These are phyloP conservation scores for Calendula officinalis DNA, from an alignment of 129 eudicot genomes.

Conservation along the genomic window DNA sequence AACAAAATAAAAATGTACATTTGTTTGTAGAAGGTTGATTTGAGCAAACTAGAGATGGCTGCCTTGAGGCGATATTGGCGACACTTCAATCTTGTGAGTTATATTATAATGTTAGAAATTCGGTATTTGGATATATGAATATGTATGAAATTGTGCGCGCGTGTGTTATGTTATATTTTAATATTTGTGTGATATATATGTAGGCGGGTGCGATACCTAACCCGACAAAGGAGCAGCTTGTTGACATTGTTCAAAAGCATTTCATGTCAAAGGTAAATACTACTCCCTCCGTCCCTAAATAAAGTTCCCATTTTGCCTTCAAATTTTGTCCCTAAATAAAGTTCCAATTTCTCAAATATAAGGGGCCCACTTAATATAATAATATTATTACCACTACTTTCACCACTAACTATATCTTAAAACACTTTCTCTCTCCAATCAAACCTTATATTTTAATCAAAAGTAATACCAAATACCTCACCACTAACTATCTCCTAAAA, in stretches of 20 bases:
- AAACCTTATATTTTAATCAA: too few species aligned
- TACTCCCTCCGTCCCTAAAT: too few species aligned
- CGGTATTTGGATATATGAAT: background rate
- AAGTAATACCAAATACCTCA: too few species aligned
- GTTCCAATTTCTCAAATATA: too few species aligned
- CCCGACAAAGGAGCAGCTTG: conserved; percentile 76
- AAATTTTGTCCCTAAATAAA: too few species aligned
- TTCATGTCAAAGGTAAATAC: conserved; percentile 77
- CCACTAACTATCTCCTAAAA: too few species aligned
- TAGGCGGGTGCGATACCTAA: conserved; percentile 66
- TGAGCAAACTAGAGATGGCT: conserved; percentile 86
- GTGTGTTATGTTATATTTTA: background rate
- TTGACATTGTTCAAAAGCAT: conserved; percentile 80
- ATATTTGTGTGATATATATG: conserved; percentile 7
- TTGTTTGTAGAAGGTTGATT: conserved; percentile 63
- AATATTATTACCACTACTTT: too few species aligned
- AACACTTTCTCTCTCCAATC: too few species aligned
- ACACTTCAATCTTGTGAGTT: conserved; percentile 85
- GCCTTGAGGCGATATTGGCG: conserved; percentile 78
- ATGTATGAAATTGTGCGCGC: background rate
- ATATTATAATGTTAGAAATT: background rate
- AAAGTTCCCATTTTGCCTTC: too few species aligned
- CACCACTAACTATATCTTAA: too few species aligned
- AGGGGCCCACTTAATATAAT: too few species aligned
- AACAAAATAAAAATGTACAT: too few species aligned